These are phyloP conservation scores for Fusarium sp. DNA, from an alignment of 2,329 filamentous ascomycete species.

Conservation along the genomic window DNA sequence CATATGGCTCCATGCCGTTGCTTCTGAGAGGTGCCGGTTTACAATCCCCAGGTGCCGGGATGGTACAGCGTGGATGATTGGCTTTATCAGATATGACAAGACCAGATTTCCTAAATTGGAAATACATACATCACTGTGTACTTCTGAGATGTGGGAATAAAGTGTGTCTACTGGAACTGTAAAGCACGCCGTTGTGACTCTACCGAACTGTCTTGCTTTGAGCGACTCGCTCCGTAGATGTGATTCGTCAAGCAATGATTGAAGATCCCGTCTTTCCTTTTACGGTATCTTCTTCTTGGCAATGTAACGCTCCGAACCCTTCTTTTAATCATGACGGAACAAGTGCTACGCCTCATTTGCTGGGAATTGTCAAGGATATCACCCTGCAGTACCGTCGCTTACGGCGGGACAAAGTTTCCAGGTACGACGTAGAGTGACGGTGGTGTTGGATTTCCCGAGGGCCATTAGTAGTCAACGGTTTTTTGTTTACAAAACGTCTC, in stretches of 20 bases:
- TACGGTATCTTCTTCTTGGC: constrained; percentile 1
- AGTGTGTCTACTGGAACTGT: background rate
- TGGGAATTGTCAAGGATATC: constrained; percentile 10
- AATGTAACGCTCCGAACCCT: constrained; percentile 28
- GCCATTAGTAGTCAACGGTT: constrained; percentile 13
- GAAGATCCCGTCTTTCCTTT: constrained; percentile 9
- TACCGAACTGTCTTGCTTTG: background rate
- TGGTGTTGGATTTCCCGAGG: background rate
- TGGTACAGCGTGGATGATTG: background rate
- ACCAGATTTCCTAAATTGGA: constrained; percentile 1
- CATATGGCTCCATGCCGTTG: constrained; percentile 15
- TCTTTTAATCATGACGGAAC: constrained; percentile 39
- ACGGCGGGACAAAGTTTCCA: constrained; percentile 42
- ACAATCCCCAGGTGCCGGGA: background rate
- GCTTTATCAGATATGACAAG: constrained; percentile 29
- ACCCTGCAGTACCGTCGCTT: constrained; percentile 39
- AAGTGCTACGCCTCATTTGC: constrained; percentile 21
- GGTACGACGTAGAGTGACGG: constrained; percentile 12
- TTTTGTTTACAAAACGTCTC: constrained; percentile 7
- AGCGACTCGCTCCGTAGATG: constrained; percentile 3
- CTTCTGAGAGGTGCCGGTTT: constrained; percentile 8
- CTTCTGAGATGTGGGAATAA: background rate
- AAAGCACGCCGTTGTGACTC: background rate
- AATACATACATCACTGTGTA: constrained; percentile 16
- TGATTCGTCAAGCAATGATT: constrained; percentile 8